Evolutionary conservation across 352 stramenopile genomes (phyloP), one percentile per base, ranked within the genome.

Genomic region (Detonula confervacea): DNA sequence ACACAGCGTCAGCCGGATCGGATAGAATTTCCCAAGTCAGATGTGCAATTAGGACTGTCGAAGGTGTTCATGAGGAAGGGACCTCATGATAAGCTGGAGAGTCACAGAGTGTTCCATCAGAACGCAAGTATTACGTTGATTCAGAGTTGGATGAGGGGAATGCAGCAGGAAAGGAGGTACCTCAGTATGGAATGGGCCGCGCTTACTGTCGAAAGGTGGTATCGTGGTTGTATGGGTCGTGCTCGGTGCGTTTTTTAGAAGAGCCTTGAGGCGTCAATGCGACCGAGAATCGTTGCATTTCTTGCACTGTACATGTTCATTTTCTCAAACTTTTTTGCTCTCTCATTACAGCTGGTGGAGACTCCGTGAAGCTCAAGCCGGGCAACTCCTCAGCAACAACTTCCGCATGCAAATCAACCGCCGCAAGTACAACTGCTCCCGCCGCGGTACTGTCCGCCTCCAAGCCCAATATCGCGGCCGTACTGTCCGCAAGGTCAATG

Each of bases 11-110:
- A 93, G 59, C 88, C 88, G 1, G 73, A 90, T 9, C 80, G 81
- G 0, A 91, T 93, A 69, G 46, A 74, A 18, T 95, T 93, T 72
- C 84, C 89, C 1, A 86, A 91, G 33, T 85, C 30, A 59, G 87
- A 95, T 73, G 81, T 98, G 92, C 92, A 96, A 74, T 84, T 95
- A 51, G 92, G 92, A 1, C 82, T 84, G 69, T 90, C 87, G 8
- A 95, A 94, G 73, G 90, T 96, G 4, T 96, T 95, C 59, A 64
- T 96, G 6, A 73, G 90, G 8, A 57, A 54, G 9, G 35, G 46
- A 37, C 77, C 91, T 5, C 94, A 93, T 79, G 90, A 95, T 22
- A 56, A 67, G 9, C 64, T 96, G 12, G 90, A 96, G 72, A 68
- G 78, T 52, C 51, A 93, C 3, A 70, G 90, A 20, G 73, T 80